Conservation (phyloP, 495 filamentous ascomycete genomes). For the Hypoxylon subgilvum region DNA sequence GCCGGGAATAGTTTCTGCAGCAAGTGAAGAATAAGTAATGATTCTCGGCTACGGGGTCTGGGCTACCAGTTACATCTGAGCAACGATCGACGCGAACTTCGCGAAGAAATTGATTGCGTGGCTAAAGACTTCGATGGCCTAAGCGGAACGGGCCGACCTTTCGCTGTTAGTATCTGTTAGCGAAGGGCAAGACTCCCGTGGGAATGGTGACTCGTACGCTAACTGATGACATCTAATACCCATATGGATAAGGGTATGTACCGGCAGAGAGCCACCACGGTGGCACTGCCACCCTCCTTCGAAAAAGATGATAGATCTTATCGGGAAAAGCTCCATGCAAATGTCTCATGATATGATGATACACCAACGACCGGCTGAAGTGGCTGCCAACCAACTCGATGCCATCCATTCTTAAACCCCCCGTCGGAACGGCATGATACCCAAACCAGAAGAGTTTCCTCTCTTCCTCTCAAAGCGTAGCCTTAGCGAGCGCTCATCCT, state of each 20-base stretch:
- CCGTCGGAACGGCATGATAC: conserved; percentile 20
- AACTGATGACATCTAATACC: conserved; percentile 19
- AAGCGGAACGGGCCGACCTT: conserved; percentile 29
- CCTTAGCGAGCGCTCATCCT: not conserved
- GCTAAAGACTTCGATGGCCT: conserved; percentile 18
- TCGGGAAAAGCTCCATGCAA: conserved; percentile 25
- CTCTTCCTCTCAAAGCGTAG: conserved; percentile 17
- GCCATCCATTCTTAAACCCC: conserved; percentile 14
- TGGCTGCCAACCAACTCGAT: conserved; percentile 17
- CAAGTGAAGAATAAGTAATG: conserved; percentile 22
- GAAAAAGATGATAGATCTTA: conserved; percentile 33
- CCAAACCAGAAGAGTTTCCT: conserved; percentile 17
- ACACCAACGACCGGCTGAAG: conserved; percentile 2
- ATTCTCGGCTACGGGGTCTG: conserved; percentile 18
- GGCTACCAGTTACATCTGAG: conserved; percentile 1
- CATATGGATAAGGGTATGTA: too few species aligned
- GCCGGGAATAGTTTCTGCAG: conserved; percentile 23
- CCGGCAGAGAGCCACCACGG: conserved; percentile 33
- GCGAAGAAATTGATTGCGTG: conserved; percentile 34
- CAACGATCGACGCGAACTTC: conserved; percentile 17
- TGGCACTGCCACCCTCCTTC: conserved; percentile 32
- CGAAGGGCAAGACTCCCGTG: conserved; percentile 9
- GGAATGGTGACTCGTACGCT: not conserved
- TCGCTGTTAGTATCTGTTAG: conserved; percentile 9
- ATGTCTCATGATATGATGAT: conserved; percentile 27